phyloP scores from a whole-genome alignment of 352 stramenopile genomes.

The Globisporangium nagaii region DNA sequence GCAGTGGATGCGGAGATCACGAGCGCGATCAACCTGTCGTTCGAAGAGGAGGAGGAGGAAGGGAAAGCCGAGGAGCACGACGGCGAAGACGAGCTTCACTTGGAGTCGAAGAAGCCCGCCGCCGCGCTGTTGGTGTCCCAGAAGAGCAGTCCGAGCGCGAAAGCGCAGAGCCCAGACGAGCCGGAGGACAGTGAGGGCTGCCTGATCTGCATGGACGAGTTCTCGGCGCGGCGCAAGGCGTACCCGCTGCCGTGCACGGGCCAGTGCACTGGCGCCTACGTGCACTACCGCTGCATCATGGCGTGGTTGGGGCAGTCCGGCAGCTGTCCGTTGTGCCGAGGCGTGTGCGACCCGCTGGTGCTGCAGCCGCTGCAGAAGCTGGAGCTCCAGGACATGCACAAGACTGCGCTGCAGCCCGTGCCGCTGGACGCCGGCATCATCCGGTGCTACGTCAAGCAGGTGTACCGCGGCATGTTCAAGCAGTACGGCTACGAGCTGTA shows the following conservation, averaged over 20 bases:
- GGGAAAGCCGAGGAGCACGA: slow-evolving; percentile 27
- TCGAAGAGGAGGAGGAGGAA: slow-evolving; percentile 36
- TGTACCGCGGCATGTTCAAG: slow-evolving; percentile 85
- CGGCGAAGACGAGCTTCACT: slow-evolving; percentile 12
- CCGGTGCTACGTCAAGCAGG: slow-evolving; percentile 84
- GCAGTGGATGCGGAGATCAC: slow-evolving; percentile 18
- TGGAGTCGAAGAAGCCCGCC: slow-evolving; percentile 9
- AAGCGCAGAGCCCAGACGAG: slow-evolving; percentile 6
- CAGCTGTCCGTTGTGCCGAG: slow-evolving; percentile 78
- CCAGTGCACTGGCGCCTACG: slow-evolving; percentile 67
- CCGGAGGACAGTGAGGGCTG: slow-evolving; percentile 41
- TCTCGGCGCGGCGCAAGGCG: slow-evolving; percentile 74
- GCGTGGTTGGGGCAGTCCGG: slow-evolving; percentile 81
- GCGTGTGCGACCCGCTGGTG: slow-evolving; percentile 72
- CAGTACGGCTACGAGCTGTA: slow-evolving; percentile 85
- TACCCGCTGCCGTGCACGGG: slow-evolving; percentile 82
- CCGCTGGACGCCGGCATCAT: slow-evolving; percentile 83
- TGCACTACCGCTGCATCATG: slow-evolving; percentile 89
- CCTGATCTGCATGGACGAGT: slow-evolving; percentile 89
- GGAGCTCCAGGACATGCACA: slow-evolving; percentile 74
- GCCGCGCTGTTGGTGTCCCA: background rate
- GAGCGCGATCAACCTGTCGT: slow-evolving; percentile 19
- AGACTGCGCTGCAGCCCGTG: slow-evolving; percentile 70
- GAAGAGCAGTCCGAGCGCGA: slow-evolving; percentile 6
- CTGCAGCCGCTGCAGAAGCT: slow-evolving; percentile 81